These are phyloP conservation scores for Taphrina betulina DNA, from an alignment of 1,139 yeast species.

Conservation along the genomic window DNA sequence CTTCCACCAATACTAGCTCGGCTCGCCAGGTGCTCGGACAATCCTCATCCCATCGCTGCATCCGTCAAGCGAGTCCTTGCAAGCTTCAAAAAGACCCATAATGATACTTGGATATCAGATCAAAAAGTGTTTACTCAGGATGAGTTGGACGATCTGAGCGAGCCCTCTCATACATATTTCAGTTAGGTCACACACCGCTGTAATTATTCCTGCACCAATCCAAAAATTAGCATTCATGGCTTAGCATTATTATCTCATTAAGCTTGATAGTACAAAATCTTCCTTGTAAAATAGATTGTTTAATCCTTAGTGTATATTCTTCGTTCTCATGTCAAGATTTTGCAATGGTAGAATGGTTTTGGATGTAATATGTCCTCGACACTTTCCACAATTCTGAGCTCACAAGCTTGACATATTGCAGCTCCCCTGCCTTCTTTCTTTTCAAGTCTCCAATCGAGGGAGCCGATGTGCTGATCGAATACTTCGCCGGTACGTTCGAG, in stretches of 20 bases:
- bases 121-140: conserved; percentile 69
- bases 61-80: conserved; percentile 81
- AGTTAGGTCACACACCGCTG: too few relatives aligned
- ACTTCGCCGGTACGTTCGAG: conserved; percentile 13
- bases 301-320: too few relatives aligned
- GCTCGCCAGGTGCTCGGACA: conserved; percentile 64
- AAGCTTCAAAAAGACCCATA: conserved; percentile 85
- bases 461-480: not conserved
- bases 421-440: conserved; percentile 21
- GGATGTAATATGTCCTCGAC: conserved; percentile 14
- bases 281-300: too few relatives aligned
- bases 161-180: conserved; percentile 87
- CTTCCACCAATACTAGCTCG: conserved; percentile 70
- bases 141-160: conserved; percentile 89
- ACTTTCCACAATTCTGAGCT: conserved; percentile 30
- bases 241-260: too few relatives aligned
- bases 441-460: conserved; percentile 6
- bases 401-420: conserved; percentile 25
- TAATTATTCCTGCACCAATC: too few relatives aligned
- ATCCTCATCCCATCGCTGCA: conserved; percentile 76
- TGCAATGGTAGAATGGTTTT: not conserved
- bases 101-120: conserved; percentile 96
- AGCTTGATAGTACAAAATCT: too few relatives aligned
- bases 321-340: not conserved
- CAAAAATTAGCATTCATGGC: too few relatives aligned